These are phyloP conservation scores for Bocquillonia castaneifolia DNA, from an alignment of 441 rosid species.

Conservation along the genomic window DNA sequence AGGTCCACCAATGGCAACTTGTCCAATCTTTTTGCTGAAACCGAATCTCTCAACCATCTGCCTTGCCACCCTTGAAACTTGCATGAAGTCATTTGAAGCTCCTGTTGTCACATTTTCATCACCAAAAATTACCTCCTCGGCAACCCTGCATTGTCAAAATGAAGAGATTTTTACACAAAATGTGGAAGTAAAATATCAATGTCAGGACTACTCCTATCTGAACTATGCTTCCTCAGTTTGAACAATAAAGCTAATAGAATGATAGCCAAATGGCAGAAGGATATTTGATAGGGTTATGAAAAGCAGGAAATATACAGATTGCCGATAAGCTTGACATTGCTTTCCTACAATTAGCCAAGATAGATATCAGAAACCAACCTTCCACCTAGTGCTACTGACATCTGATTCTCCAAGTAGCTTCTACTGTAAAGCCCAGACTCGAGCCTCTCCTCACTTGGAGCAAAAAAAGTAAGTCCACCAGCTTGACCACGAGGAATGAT, in stretches of 20 bases:
- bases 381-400: slow-evolving; percentile 97
- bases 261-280: background rate
- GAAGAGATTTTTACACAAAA: background rate
- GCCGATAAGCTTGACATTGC: too few species aligned
- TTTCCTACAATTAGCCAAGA: background rate
- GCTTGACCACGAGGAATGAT: slow-evolving; percentile 97
- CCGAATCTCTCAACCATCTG: slow-evolving; percentile 98
- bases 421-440: slow-evolving; percentile 93
- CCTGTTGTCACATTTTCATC: slow-evolving; percentile 88
- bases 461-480: slow-evolving; percentile 89
- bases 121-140: slow-evolving; percentile 89
- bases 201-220: background rate
- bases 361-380: slow-evolving; percentile 43
- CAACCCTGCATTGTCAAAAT: slow-evolving; percentile 47
- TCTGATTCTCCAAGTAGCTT: slow-evolving; percentile 92
- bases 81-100: slow-evolving; percentile 95
- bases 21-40: slow-evolving; percentile 95
- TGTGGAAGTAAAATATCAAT: background rate
- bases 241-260: background rate
- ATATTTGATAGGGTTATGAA: background rate
- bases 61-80: slow-evolving; percentile 90
- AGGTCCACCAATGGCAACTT: slow-evolving; percentile 79
- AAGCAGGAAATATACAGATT: background rate
- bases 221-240: background rate
- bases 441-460: slow-evolving; percentile 92